phyloP scores from a whole-genome alignment of 106 monocot species.

The Dioscorea zingiberensis region DNA sequence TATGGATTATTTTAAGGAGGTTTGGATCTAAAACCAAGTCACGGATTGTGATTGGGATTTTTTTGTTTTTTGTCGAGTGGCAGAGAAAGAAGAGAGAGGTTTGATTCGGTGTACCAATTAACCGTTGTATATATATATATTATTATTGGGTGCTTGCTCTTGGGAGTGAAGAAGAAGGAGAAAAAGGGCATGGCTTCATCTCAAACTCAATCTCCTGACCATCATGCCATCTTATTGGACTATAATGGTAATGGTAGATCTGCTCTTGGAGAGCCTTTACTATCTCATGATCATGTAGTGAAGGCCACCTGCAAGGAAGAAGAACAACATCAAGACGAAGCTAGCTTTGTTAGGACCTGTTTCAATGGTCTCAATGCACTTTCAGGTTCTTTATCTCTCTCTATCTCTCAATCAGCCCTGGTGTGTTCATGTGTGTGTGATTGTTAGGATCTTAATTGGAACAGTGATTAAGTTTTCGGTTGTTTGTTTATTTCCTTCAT shows the following conservation, averaged over 20 bases:
- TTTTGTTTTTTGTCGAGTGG: no score
- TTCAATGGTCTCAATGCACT: conserved; percentile 83
- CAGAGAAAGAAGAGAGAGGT: no score
- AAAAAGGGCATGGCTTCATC: neutral
- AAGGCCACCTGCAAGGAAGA: neutral
- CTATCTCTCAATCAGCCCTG: no score
- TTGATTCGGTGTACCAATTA: no score
- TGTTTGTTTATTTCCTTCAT: neutral
- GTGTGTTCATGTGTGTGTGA: neutral
- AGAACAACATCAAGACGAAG: conserved; percentile 16
- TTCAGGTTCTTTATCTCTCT: neutral
- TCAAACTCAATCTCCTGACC: neutral
- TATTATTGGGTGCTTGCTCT: no score
- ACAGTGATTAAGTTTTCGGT: no score
- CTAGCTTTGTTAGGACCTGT: conserved; percentile 58
- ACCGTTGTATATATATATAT: no score
- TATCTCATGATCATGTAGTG: neutral
- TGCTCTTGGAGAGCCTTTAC: neutral
- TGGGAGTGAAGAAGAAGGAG: no score
- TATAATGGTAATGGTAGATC: neutral
- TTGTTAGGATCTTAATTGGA: neutral
- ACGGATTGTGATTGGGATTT: no score
- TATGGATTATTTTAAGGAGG: no score
- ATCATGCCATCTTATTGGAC: neutral
- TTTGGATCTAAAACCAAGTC: no score